Evolutionary conservation across 768 basidiomycete species (phyloP).

Genomic region (Ramaria sp.): DNA sequence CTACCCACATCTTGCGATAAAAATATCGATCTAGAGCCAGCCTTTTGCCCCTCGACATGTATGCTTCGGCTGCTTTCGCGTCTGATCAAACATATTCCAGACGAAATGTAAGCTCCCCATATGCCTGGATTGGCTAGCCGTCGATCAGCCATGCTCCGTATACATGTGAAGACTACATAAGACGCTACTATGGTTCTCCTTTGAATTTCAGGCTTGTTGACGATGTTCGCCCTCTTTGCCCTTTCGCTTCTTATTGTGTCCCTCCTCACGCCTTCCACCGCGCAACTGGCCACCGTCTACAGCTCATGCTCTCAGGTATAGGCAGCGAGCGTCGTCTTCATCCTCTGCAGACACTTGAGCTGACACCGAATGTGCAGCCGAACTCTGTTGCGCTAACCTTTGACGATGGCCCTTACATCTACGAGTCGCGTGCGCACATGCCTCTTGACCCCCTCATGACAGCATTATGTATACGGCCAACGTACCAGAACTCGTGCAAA

Average conservation of each 20-base stretch:
- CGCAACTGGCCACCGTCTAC: neutral
- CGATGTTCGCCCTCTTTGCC: neutral
- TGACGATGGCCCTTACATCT: conserved; percentile 18
- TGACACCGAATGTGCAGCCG: neutral
- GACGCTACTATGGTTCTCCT: too few species aligned
- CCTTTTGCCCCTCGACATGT: too few species aligned
- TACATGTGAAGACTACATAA: too few species aligned
- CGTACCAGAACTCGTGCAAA: neutral
- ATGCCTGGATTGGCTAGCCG: too few species aligned
- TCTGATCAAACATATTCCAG: too few species aligned
- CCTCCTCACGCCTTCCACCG: neutral
- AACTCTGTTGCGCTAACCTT: conserved; percentile 16
- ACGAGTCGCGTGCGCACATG: conserved; percentile 8
- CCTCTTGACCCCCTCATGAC: neutral
- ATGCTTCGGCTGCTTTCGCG: too few species aligned
- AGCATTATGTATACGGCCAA: neutral
- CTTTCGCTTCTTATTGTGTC: neutral
- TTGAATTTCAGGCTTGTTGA: neutral
- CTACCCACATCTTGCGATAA: too few species aligned
- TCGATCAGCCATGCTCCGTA: too few species aligned
- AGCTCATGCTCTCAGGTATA: neutral
- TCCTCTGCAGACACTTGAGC: neutral
- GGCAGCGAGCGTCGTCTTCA: neutral
- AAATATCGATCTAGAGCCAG: too few species aligned
- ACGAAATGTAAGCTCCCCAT: too few species aligned